Percentiles rank a stretch among this genome's conserved stretches.
These are phyloP conservation scores for Naganishia onofrii DNA, from an alignment of 768 basidiomycete species.

Conservation along the genomic window DNA sequence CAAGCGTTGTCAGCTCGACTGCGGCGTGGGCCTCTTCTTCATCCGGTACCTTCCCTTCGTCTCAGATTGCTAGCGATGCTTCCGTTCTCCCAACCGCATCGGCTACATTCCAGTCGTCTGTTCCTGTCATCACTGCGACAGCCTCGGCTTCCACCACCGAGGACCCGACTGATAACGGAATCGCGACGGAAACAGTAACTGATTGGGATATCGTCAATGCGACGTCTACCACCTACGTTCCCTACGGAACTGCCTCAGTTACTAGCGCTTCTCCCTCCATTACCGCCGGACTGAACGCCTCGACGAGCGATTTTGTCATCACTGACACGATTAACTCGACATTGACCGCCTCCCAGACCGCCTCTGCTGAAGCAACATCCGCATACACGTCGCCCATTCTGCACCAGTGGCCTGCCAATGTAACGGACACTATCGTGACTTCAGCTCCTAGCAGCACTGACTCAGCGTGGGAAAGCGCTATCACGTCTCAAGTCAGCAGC, in stretches of 20 bases:
- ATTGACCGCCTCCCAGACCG: neutral
- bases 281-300: neutral
- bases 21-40: slow-evolving; percentile 12
- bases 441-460: slow-evolving; percentile 19
- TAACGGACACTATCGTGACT: neutral
- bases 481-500: neutral
- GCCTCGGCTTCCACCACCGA: slow-evolving; percentile 13
- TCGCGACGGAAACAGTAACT: slow-evolving; percentile 42
- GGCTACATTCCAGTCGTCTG: neutral
- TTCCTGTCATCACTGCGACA: slow-evolving; percentile 1
- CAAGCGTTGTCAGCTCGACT: neutral
- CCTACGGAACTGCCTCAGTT: slow-evolving; percentile 2
- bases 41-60: slow-evolving; percentile 9
- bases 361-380: neutral
- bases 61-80: neutral
- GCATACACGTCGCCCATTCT: neutral
- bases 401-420: slow-evolving; percentile 6
- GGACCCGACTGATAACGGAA: slow-evolving; percentile 36
- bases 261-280: neutral
- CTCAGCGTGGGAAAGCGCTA: slow-evolving; percentile 2
- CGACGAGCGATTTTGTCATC: neutral
- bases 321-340: neutral
- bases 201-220: slow-evolving; percentile 40
- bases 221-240: slow-evolving; percentile 40
- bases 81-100: slow-evolving; percentile 6